Base-by-base conservation (phyloP, 2,329 filamentous ascomycete species). In the Xylaria sp. region DNA sequence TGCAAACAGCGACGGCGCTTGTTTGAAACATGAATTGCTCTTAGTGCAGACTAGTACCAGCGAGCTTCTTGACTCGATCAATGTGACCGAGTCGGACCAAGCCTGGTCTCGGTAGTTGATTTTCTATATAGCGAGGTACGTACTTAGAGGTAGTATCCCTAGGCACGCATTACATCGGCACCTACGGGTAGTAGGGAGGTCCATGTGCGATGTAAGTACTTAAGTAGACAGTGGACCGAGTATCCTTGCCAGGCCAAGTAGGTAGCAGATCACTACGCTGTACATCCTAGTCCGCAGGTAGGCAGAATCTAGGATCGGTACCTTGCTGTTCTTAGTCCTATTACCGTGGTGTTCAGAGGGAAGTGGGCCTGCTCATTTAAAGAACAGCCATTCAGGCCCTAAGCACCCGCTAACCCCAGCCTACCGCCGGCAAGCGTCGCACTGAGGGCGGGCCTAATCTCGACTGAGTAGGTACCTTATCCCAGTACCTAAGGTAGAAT, bases 351-450 rank as follows among this genome's bases (percentile, higher is more conserved):
- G n/a, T n/a, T n/a, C n/a, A 40, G 60, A 41, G 23, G 47, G 6
- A 13, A 58, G 63, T 55, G 63, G 63, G 49, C 3, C 60, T 47
- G 4, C 49, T 65, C 60, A 65, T 63, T 63, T 63, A 60, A 47
- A 40, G 15, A 46, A 17, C 37, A 57, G 23, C 63, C 63, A 65
- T 8, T 54, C 57, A 63, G 25, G 33, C 6, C 33, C 53, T 10
- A n/a, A 35, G 33, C 23, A 9, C 27, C 38, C 51, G 27, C 53
- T 13, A 48, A 46, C 54, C 53, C 60, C 37, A 63, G 63, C 40
- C 60, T 60, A 58, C 54, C 53, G 60, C 60, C 63, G 25, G 53
- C 49, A 48, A 47, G 37, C 43, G 60, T 60, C 27, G 47, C 57
- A 60, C 55, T 60, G 53, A 35, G 40, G 47, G 53, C 54, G 63